These are phyloP conservation scores for Hura crepitans DNA, from an alignment of 441 rosid species.

Conservation along the genomic window DNA sequence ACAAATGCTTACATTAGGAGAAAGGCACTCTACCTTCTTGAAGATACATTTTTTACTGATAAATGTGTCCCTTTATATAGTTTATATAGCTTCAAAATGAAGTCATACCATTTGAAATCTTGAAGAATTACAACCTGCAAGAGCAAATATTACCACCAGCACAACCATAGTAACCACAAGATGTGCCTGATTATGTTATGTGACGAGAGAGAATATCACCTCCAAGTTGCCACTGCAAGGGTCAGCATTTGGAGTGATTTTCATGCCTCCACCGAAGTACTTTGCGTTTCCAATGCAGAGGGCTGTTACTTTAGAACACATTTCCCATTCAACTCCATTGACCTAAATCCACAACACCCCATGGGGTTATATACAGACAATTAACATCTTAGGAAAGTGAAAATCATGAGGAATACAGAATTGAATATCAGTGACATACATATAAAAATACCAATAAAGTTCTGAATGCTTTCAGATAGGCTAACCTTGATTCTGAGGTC, in stretches of 20 bases:
- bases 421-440: neutral
- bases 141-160: constrained; percentile 2
- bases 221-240: constrained; percentile 73
- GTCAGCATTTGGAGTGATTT: constrained; percentile 85
- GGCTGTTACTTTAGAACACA: constrained; percentile 70
- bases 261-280: constrained; percentile 98
- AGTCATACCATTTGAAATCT: constrained; percentile 92
- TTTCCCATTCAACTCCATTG: constrained; percentile 82
- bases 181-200: neutral
- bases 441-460: neutral
- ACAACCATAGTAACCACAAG: neutral
- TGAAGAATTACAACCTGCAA: constrained; percentile 83
- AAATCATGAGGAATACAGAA: neutral
- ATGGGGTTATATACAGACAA: constrained; percentile 11
- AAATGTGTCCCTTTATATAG: constrained; percentile 88
- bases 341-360: constrained; percentile 40
- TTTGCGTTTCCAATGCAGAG: constrained; percentile 90
- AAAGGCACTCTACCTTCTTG: constrained; percentile 51
- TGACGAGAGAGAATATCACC: constrained; percentile 35
- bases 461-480: constrained; percentile 2
- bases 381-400: neutral
- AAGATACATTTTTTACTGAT: constrained; percentile 57
- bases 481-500: constrained; percentile 77
- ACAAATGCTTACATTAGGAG: constrained; percentile 1
- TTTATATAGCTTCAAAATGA: constrained; percentile 61